Evolutionary conservation across 164 flowering plant genomes (phyloP).

Genomic region (Nymphaea thermarum): DNA sequence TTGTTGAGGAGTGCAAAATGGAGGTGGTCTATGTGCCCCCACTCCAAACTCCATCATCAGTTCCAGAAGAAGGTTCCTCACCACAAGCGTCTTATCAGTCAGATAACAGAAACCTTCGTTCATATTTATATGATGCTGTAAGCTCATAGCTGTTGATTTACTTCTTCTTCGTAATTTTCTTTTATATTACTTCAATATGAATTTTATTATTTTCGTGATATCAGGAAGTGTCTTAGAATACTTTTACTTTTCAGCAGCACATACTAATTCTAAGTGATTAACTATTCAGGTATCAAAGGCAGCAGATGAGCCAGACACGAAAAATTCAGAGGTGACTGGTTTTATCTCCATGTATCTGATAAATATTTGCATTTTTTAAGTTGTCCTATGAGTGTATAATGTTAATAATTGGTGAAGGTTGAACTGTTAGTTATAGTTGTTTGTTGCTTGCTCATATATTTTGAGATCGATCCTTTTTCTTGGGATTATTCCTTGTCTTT

Average conservation of each 20-base stretch:
- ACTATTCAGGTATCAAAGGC: background rate
- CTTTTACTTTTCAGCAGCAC: background rate
- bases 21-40: slow-evolving; percentile 74
- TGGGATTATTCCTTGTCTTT: too few relatives aligned
- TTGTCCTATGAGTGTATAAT: too few relatives aligned
- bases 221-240: background rate
- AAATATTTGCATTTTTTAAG: too few relatives aligned
- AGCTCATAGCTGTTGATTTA: slow-evolving; percentile 7
- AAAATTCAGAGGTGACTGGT: background rate
- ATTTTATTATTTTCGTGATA: background rate
- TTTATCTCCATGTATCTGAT: too few relatives aligned
- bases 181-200: background rate
- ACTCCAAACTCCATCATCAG: slow-evolving; percentile 74
- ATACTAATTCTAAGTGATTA: background rate
- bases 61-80: slow-evolving; percentile 82
- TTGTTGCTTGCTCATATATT: too few relatives aligned
- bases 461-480: too few relatives aligned
- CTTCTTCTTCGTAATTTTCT: too few relatives aligned
- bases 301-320: background rate
- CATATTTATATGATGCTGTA: slow-evolving; percentile 44
- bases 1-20: slow-evolving; percentile 73
- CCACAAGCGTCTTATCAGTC: slow-evolving; percentile 34
- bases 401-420: too few relatives aligned
- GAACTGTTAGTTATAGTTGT: too few relatives aligned
- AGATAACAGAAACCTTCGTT: slow-evolving; percentile 37